Percentiles rank a stretch among this genome's conserved stretches.
Evolutionary conservation across 2,329 filamentous ascomycete genomes (phyloP).

Genomic region (Claviceps digitariae): DNA sequence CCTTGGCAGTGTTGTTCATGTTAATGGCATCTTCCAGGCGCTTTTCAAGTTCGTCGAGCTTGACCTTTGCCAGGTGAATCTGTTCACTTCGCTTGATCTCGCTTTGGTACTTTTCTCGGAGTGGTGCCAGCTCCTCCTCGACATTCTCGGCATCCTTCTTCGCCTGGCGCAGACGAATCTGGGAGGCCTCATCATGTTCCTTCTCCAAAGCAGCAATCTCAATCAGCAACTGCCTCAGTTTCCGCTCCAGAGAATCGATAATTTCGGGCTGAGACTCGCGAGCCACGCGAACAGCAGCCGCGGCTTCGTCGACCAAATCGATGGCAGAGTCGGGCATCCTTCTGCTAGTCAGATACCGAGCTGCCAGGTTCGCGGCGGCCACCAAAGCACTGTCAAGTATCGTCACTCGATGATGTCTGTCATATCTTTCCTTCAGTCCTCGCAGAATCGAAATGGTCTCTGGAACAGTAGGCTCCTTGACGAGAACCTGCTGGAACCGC

Average conservation of each 20-base stretch:
- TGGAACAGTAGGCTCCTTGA: conserved; percentile 78
- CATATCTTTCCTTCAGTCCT: conserved; percentile 94
- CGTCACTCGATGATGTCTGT: conserved; percentile 94
- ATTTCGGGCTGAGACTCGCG: conserved; percentile 94
- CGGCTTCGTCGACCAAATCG: conserved; percentile 90
- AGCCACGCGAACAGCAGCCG: conserved; percentile 88
- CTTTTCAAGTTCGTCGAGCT: conserved; percentile 80
- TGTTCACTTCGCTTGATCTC: conserved; percentile 85
- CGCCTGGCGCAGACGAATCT: conserved; percentile 66
- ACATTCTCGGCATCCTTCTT: conserved; percentile 89
- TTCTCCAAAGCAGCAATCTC: conserved; percentile 91
- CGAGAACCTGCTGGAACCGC: conserved; percentile 94
- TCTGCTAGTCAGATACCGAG: conserved; percentile 81
- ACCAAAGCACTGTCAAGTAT: conserved; percentile 93
- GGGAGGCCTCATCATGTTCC: conserved; percentile 89
- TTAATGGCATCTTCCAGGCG: conserved; percentile 91
- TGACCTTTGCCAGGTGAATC: conserved; percentile 88
- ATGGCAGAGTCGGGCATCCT: conserved; percentile 93
- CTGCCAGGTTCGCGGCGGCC: conserved; percentile 76
- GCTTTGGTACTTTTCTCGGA: conserved; percentile 89
- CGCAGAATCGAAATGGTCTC: conserved; percentile 98
- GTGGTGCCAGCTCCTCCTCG: conserved; percentile 78
- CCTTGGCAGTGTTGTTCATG: conserved; percentile 68
- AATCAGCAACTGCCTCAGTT: conserved; percentile 81
- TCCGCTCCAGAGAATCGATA: conserved; percentile 86